These are phyloP conservation scores for Aureobasidium sp. DNA, from an alignment of 2,329 filamentous ascomycete genomes.

Conservation along the genomic window DNA sequence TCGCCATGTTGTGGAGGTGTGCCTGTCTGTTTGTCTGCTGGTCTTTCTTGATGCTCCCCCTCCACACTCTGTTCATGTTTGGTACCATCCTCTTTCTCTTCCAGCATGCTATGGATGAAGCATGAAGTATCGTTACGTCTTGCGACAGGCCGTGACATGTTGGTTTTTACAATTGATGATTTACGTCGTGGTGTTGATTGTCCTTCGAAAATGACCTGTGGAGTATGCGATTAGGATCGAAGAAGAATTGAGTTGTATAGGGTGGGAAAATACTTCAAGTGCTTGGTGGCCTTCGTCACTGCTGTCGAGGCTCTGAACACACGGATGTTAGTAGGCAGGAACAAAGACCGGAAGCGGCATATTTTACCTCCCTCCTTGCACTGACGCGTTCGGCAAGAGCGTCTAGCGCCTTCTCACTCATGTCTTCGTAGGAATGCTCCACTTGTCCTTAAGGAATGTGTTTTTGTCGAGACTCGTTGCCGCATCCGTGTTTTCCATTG, in stretches of 20 bases:
- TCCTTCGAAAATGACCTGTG: constrained; percentile 50
- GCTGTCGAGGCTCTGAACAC: constrained; percentile 8
- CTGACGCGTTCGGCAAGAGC: neutral
- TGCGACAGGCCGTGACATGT: constrained; percentile 29
- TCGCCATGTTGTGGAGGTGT: constrained; percentile 26
- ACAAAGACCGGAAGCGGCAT: neutral
- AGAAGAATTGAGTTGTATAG: neutral
- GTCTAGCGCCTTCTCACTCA: neutral
- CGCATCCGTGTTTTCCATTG: neutral
- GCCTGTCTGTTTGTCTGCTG: constrained; percentile 38
- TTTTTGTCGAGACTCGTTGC: neutral
- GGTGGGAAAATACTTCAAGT: constrained; percentile 31
- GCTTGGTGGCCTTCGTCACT: constrained; percentile 35
- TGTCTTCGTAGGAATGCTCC: neutral
- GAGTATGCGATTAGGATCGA: neutral
- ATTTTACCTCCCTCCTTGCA: neutral
- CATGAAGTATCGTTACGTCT: constrained; percentile 45
- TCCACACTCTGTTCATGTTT: constrained; percentile 21
- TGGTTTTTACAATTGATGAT: constrained; percentile 49
- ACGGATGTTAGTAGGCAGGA: neutral
- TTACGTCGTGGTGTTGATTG: constrained; percentile 49
- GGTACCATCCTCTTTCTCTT: constrained; percentile 32
- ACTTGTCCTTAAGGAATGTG: constrained; percentile 1
- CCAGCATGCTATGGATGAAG: constrained; percentile 55
- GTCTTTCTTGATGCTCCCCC: constrained; percentile 26